Base-by-base conservation (phyloP, 2,329 filamentous ascomycete species). In the Aureobasidium sp. region DNA sequence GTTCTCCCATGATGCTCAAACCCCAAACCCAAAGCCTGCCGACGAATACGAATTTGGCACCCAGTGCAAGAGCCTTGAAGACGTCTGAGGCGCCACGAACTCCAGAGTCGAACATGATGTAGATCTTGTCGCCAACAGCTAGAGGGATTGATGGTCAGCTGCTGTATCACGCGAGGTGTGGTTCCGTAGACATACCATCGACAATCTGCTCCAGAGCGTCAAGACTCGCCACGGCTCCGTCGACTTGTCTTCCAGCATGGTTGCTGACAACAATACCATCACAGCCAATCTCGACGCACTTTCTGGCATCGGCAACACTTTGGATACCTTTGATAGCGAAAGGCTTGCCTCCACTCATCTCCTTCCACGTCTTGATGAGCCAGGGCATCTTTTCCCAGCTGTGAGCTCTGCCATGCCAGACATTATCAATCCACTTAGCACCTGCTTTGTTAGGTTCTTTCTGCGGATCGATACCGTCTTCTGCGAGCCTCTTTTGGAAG, bases 311-410 rank as follows among this genome's bases (percentile, higher is more conserved):
- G 42, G 77, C 75, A 0, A 82, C 80, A 15, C 80, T 82, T 73
- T 89, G 85, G n/a, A 90, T 81, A 0, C 87, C 87, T 71, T 90
- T 90, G 27, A 90, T 70, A 51, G 64, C 85, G 74, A 76, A 89
- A 65, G 67, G 84, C 74, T 79, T 78, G 8, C 84, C 76, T 0
- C 79, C 79, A 1, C 72, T 78, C 33, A 82, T 79, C 61, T 76
- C 73, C 69, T 76, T 78, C 75, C 84, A 81, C 23, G 79, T 75
- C 67, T 81, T 74, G 62, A 83, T 82, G 47, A 89, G 68, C 85
- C 86, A 89, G 4, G 78, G 74, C 1, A 89, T 76, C 68, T 87
- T 86, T 46, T 81, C 78, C 86, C 86, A 90, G n/a, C 75, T 78
- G 69, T 80, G 82, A 6, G 82, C 81, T 2, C 79, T 75, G 0